Evolutionary conservation across 768 basidiomycete genomes (phyloP).

Genomic region (Kwoniella sp.): DNA sequence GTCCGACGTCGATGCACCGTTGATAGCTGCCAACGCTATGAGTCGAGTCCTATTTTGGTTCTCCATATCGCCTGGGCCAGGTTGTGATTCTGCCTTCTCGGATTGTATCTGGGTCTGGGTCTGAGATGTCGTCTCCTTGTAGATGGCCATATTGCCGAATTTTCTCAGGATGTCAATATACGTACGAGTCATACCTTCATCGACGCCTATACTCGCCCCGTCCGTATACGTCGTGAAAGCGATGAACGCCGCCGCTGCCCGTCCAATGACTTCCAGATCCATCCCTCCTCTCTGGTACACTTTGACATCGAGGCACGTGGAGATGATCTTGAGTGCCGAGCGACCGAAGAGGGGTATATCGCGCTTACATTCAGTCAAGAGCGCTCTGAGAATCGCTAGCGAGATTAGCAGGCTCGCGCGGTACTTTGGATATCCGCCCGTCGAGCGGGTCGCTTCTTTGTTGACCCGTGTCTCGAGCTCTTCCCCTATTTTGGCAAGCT

Average conservation of each 20-base stretch:
- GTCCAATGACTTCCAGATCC: conserved; percentile 55
- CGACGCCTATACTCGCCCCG: conserved; percentile 77
- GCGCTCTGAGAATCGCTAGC: conserved; percentile 74
- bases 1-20: conserved; percentile 79
- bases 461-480: conserved; percentile 50
- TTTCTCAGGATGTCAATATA: conserved; percentile 70
- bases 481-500: conserved; percentile 49
- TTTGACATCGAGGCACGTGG: conserved; percentile 46
- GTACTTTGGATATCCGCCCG: conserved; percentile 72
- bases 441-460: conserved; percentile 59
- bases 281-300: conserved; percentile 42
- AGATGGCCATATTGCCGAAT: conserved; percentile 68
- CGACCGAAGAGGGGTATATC: conserved; percentile 52
- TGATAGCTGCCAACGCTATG: conserved; percentile 80
- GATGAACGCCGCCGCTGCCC: conserved; percentile 79
- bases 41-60: conserved; percentile 77
- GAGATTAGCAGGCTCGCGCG: conserved; percentile 85
- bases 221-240: conserved; percentile 92
- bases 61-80: conserved; percentile 66
- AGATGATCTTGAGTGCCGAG: conserved; percentile 43
- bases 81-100: conserved; percentile 57
- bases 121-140: conserved; percentile 37
- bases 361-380: conserved; percentile 74
- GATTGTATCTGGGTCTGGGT: conserved; percentile 8
- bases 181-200: conserved; percentile 67